Base-by-base conservation (phyloP, 2,329 filamentous ascomycete species). In the Emmonsiellopsis sp. region DNA sequence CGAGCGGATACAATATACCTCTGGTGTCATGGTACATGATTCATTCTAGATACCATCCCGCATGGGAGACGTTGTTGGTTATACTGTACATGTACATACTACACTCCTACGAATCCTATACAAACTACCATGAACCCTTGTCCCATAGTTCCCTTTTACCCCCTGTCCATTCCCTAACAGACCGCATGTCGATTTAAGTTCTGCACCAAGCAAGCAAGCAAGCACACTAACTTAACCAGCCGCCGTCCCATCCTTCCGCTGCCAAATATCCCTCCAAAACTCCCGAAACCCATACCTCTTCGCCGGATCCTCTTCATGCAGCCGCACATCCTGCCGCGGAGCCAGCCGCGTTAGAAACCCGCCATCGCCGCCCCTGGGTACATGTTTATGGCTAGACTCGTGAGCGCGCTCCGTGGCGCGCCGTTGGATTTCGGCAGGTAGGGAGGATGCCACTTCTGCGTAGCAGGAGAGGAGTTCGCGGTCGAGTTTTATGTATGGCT, bases 401-500 rank as follows among this genome's bases (percentile, higher is more conserved):
- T 43, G 54, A 2, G 46, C 72, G 59, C 57, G 72, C 60, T 55
- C 74, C 13, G 71, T 69, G 5, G 88, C 87, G 17, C 89, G 77
- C 32, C 87, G 79, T 54, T 79, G 78, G 56, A 97, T 93, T 57
- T 84, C 84, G 2, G 78, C 76, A 0, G 89, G 81, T 3, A 97
- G 69, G 46, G 78, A 74, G 0, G 89, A 89, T 6, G 92, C 92
- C 1, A 95, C 85, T 56, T 95, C 91, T 0, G 89, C 86, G 64
- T 84, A 97, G 66, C 91, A 96, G 2, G 81, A 77, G 33, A 77
- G 78, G 13, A 97, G 77, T 70, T 98, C 93, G 48, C 92, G 82
- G 44, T 90, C 82, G 6, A 97, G 80, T 2, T 78, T 84, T 64
- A 89, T 90, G 68, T 97, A 97, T 0, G 92, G 88, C 68, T 95